Percentiles rank a stretch among this genome's conserved stretches.
Evolutionary conservation across 2,329 filamentous ascomycete species (phyloP).

Genomic region (Pyrenophora teres): DNA sequence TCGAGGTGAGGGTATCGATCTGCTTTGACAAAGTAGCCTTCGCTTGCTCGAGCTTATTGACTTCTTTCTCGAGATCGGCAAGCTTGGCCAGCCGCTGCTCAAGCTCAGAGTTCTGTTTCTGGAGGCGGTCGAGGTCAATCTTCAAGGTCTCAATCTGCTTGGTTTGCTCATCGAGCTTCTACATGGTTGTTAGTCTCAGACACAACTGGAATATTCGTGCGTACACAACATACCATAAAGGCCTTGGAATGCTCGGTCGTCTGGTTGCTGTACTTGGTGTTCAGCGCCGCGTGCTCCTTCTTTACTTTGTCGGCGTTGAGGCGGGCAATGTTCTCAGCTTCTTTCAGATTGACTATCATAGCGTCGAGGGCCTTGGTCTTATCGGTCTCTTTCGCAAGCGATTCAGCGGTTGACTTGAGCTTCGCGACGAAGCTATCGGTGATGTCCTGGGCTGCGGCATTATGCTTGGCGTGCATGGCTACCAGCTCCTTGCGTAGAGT

Average conservation of each 20-base stretch:
- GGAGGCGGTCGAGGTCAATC: conserved; percentile 9
- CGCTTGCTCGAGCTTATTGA: conserved; percentile 4
- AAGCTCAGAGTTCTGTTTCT: conserved; percentile 24
- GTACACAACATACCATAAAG: conserved; percentile 21
- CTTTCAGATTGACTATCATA: conserved; percentile 17
- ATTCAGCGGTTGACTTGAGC: conserved; percentile 21
- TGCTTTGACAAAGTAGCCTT: conserved; percentile 14
- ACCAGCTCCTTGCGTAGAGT: conserved; percentile 18
- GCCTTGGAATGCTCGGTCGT: conserved; percentile 25
- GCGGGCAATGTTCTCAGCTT: conserved; percentile 12
- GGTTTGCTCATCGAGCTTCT: conserved; percentile 24
- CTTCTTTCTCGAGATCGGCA: conserved; percentile 19
- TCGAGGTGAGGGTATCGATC: conserved; percentile 9
- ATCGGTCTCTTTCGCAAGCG: conserved; percentile 24
- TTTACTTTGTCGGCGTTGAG: conserved; percentile 29
- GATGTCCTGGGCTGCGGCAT: conserved; percentile 17
- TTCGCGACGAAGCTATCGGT: conserved; percentile 22
- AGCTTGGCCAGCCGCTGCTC: conserved; percentile 17
- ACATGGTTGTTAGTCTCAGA: background rate
- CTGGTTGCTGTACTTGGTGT: conserved; percentile 30
- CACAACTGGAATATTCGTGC: background rate
- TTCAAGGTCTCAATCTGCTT: conserved; percentile 25
- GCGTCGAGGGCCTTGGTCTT: conserved; percentile 25
- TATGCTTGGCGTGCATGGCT: conserved; percentile 23
- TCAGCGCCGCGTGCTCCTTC: conserved; percentile 18